Evolutionary conservation across 2,329 filamentous ascomycete species (phyloP).

Genomic region (Colletotrichum siamense): DNA sequence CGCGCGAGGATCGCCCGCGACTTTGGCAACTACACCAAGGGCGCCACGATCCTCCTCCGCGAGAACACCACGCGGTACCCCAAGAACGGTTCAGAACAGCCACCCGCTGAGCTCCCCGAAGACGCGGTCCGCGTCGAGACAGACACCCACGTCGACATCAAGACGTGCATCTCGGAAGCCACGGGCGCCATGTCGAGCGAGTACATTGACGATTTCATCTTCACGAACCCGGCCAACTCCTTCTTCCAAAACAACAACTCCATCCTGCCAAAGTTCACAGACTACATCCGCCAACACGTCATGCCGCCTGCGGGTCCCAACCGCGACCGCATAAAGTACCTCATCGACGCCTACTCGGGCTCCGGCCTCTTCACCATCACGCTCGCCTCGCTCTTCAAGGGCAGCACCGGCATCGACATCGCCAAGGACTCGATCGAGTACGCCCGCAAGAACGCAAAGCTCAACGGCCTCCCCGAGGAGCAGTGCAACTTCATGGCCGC

Average conservation of each 20-base stretch:
- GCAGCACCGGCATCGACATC: conserved; percentile 90
- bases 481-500: conserved; percentile 88
- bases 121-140: conserved; percentile 56
- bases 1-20: conserved; percentile 76
- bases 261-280: conserved; percentile 85
- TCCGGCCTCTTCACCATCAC: conserved; percentile 97
- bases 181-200: conserved; percentile 83
- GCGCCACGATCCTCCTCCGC: conserved; percentile 87
- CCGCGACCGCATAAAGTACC: conserved; percentile 69
- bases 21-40: conserved; percentile 74
- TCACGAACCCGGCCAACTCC: conserved; percentile 88
- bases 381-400: conserved; percentile 82
- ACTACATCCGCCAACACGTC: conserved; percentile 83
- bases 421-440: conserved; percentile 77
- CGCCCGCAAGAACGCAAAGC: conserved; percentile 77
- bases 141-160: conserved; percentile 74
- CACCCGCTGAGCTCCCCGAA: conserved; percentile 36
- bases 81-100: conserved; percentile 44
- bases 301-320: conserved; percentile 54
- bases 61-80: conserved; percentile 78
- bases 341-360: conserved; percentile 97
- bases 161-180: conserved; percentile 85
- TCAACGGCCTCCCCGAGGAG: conserved; percentile 72
- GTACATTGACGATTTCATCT: conserved; percentile 83
- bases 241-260: conserved; percentile 99